phyloP scores from a whole-genome alignment of 345 rosid species.

The Carallia pectinifolia region DNA sequence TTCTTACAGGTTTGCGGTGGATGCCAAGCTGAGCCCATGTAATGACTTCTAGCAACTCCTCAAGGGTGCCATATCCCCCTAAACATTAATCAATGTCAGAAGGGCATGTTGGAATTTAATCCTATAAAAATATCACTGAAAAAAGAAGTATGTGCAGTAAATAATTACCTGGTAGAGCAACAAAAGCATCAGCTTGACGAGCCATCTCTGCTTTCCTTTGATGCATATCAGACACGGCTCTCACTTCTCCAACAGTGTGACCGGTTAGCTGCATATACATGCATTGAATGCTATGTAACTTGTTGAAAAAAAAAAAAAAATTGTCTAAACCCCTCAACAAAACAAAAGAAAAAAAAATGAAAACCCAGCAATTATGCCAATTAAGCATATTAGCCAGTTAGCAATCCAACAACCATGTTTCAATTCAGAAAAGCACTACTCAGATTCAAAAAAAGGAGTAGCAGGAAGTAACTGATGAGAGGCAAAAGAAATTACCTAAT shows the following conservation, averaged over 20 bases:
- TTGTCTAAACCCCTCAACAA: not conserved
- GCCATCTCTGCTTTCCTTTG: conserved; percentile 97
- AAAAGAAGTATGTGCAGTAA: not conserved
- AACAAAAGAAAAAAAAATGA: not conserved
- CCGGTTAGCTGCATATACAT: conserved; percentile 59
- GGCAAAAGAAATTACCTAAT: not conserved
- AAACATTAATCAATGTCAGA: conserved; percentile 1
- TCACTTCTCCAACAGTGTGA: conserved; percentile 77
- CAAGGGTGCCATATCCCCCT: conserved; percentile 99
- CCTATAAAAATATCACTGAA: not conserved
- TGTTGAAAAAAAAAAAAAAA: too few species aligned
- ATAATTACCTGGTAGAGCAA: conserved; percentile 79
- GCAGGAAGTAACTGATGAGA: too few species aligned
- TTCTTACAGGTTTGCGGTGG: conserved; percentile 87
- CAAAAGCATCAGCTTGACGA: conserved; percentile 91
- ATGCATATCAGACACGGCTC: conserved; percentile 89
- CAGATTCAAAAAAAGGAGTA: not conserved
- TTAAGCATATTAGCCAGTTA: not conserved
- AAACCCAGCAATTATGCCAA: not conserved
- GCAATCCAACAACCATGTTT: not conserved
- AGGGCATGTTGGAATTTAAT: not conserved
- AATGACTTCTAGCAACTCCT: conserved; percentile 91
- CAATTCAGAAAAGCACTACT: not conserved
- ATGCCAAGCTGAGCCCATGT: conserved; percentile 99
- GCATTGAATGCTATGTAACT: not conserved